Percentiles rank a stretch among this genome's conserved stretches.
phyloP scores from a whole-genome alignment of 768 basidiomycete species.

The Pleurotus citrinopileatus region DNA sequence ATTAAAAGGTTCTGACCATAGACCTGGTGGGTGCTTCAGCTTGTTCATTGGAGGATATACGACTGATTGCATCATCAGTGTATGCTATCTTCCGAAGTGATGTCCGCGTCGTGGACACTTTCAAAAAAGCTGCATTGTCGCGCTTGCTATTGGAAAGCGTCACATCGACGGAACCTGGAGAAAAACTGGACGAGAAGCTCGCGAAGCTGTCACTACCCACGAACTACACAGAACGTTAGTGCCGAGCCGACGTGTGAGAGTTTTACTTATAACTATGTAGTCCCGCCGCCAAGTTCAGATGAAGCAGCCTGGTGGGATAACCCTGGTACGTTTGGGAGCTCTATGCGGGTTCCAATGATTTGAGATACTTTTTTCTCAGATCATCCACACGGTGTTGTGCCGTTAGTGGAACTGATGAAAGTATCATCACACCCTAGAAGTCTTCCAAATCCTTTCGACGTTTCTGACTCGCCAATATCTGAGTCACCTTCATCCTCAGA shows the following conservation, averaged over 20 bases:
- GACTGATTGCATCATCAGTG: conserved; percentile 43
- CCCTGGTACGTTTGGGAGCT: conserved; percentile 45
- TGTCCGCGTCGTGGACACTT: conserved; percentile 75
- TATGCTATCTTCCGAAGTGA: conserved; percentile 80
- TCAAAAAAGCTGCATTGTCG: conserved; percentile 69
- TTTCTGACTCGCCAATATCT: conserved; percentile 60
- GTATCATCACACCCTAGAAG: conserved; percentile 19
- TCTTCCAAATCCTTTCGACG: conserved; percentile 72
- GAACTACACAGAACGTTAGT: conserved; percentile 44
- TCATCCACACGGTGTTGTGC: conserved; percentile 54
- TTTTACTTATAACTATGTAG: conserved; percentile 32
- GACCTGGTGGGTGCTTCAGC: conserved; percentile 61
- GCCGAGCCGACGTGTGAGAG: conserved; percentile 1
- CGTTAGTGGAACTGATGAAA: conserved; percentile 35
- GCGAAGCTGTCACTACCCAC: conserved; percentile 51
- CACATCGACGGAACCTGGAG: conserved; percentile 58
- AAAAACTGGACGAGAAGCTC: conserved; percentile 70
- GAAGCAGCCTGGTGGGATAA: conserved; percentile 77
- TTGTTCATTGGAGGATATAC: conserved; percentile 7
- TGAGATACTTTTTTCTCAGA: conserved; percentile 32
- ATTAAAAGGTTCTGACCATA: conserved; percentile 90
- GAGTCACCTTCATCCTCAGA: conserved; percentile 82
- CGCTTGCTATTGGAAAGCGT: conserved; percentile 66
- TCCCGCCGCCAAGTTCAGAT: conserved; percentile 84
- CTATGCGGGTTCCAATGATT: neutral